Base-by-base conservation (phyloP, 768 basidiomycete species). In the Tricholoma furcatifolium region DNA sequence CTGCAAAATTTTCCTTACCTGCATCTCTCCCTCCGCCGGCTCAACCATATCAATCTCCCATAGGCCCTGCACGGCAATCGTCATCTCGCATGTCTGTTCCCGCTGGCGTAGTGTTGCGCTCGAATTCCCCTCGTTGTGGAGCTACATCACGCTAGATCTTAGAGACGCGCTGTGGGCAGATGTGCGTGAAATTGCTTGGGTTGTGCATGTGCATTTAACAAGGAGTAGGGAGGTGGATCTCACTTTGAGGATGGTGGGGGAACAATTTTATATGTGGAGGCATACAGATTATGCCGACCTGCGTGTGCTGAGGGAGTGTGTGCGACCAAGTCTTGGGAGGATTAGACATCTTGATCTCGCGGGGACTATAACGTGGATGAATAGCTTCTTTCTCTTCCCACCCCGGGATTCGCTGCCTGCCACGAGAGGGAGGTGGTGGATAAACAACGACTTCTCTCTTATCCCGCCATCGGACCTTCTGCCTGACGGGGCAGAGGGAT, bases 341-440 rank as follows among this genome's bases (percentile, higher is more conserved):
- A 55, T 55, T 14, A 47, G 43, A 7, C 57, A 58, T 27, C 32
- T 55, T 32, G 52, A 50, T 4, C 53, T 58, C 8, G 20, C 50
- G 31, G 54, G 54, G 17, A 53, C 57, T 0, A n/a, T 48, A 3
- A 42, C 40, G 2, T 58, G 53, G 53, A 18, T 58, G 42, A 51
- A 51, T 20, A 31, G 43, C 2, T 51, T 55, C 39, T 23, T 27
- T n/a, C n/a, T n/a, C n/a, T n/a, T n/a, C n/a, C n/a, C n/a, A n/a
- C n/a, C n/a, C n/a, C n/a, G n/a, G n/a, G n/a, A n/a, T n/a, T n/a
- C n/a, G n/a, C n/a, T n/a, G n/a, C n/a, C n/a, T n/a, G n/a, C n/a
- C n/a, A n/a, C n/a, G n/a, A n/a, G n/a, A n/a, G n/a, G n/a, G n/a
- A n/a, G n/a, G n/a, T n/a, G n/a, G n/a, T n/a, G n/a, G n/a, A n/a